phyloP scores from a whole-genome alignment of 306 rosid genomes.

The Leucaena leucocephala region DNA sequence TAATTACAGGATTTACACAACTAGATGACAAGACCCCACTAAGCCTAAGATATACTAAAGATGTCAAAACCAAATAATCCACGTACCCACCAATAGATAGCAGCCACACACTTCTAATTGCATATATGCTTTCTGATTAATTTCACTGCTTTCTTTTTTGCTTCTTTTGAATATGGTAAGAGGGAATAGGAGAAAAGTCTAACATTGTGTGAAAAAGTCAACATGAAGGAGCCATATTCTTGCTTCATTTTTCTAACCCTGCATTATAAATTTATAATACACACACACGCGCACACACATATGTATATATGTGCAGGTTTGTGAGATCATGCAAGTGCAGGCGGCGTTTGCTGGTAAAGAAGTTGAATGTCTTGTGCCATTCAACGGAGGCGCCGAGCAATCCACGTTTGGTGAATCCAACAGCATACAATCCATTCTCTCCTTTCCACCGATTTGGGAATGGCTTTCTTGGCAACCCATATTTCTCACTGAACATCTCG shows the following conservation, averaged over 20 bases:
- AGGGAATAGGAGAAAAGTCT: slow-evolving; percentile 9
- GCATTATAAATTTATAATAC: background rate
- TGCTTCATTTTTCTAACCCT: background rate
- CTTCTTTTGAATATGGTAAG: background rate
- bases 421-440: slow-evolving; percentile 62
- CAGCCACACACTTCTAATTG: background rate
- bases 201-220: background rate
- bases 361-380: slow-evolving; percentile 61
- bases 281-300: no score
- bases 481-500: slow-evolving; percentile 56
- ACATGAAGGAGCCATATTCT: slow-evolving; percentile 4
- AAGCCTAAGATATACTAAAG: background rate
- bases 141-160: no score
- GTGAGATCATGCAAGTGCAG: no score
- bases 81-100: background rate
- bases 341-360: slow-evolving; percentile 41
- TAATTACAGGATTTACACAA: no score
- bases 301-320: background rate
- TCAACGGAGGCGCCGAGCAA: slow-evolving; percentile 62
- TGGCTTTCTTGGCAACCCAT: slow-evolving; percentile 59
- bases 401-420: slow-evolving; percentile 74
- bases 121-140: background rate
- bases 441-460: slow-evolving; percentile 76
- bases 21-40: slow-evolving; percentile 5
- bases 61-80: background rate